Base-by-base conservation (phyloP, 2,329 filamentous ascomycete species). In the Dactylonectria macrodidyma region DNA sequence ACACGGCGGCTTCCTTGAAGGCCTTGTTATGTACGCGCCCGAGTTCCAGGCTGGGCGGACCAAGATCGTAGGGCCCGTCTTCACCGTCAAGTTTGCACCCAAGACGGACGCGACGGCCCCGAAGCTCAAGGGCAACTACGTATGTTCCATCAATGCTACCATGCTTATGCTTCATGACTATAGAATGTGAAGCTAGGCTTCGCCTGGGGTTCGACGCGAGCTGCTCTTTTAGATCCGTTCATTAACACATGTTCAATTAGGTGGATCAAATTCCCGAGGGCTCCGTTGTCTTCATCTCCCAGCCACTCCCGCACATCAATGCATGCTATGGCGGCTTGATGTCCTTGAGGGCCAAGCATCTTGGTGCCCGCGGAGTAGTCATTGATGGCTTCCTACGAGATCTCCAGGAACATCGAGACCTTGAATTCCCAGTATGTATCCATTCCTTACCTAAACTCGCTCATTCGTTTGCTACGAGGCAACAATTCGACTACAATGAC, bases 391-490 rank as follows among this genome's bases (percentile, higher is more conserved):
- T 41, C 0, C 46, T 72, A 8, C 34, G 70, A 22, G 70, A 72
- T n/a, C 46, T 71, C 3, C 70, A 72, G 22, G 69, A 72, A 11
- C 70, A 72, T 19, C 60, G 67, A 16, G 65, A 64, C n/a, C 46
- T 70, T 0, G 33, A 54, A 0, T 72, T 60, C 1, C 70, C 67
- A 2, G 70, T 70, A 57, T 10, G 7, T 22, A 1, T 11, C 16
- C 1, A 68, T 59, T n/a, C 65, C 11, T 70, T 50, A 19, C 1
- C 19, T 19, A 19, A 19, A 19, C 19, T 19, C 19, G 1, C 1
- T 19, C 19, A 19, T 19, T 19, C 19, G 19, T 19, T 19, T 19
- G 19, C 19, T 19, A 19, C 19, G 19, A 19, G 19, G 19, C 19
- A 19, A 19, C 19, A 19, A 19, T 19, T 19, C 19, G 19, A 19